Evolutionary conservation across 495 filamentous ascomycete species (phyloP), one percentile per base, ranked within the genome.

Genomic region (Oleoguttula mirabilis): DNA sequence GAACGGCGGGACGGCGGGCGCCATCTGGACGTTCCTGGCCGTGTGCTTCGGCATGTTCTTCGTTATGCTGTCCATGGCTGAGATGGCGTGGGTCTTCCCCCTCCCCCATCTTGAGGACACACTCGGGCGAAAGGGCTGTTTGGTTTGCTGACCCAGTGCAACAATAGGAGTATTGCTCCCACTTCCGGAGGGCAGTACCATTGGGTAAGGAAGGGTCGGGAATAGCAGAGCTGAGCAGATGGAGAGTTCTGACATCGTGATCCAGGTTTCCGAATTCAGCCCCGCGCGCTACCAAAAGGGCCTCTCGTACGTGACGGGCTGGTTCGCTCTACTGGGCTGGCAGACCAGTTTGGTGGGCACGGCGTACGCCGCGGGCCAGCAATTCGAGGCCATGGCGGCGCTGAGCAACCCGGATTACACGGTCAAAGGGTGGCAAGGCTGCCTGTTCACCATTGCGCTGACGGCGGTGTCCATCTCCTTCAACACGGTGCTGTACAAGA

Each of bases 141-240:
- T n/a, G n/a, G n/a, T n/a, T n/a, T n/a, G n/a, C n/a, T n/a, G n/a
- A n/a, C n/a, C n/a, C n/a, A n/a, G n/a, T n/a, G n/a, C n/a, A n/a
- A n/a, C n/a, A n/a, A n/a, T n/a, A n/a, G n/a, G n/a, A n/a, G n/a
- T n/a, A n/a, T n/a, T n/a, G n/a, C n/a, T n/a, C 47, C 47, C 12
- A 39, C 42, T 2, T n/a, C 42, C 1, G 48, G 48, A 15, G 47
- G 47, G 7, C 45, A 48, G 21, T 48, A 42, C 25, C 45, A 48
- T 33, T 48, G 45, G 45, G 38, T 43, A 15, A 32, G 22, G 7
- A 28, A n/a, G n/a, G n/a, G n/a, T n/a, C n/a, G n/a, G n/a, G n/a
- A n/a, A n/a, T n/a, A n/a, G n/a, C n/a, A n/a, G n/a, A n/a, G n/a
- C n/a, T n/a, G n/a, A n/a, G n/a, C n/a, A n/a, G n/a, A n/a, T n/a